Percentiles rank a stretch among this genome's conserved stretches.
These are phyloP conservation scores for Abrus precatorius DNA, from an alignment of 306 rosid species.

Conservation along the genomic window DNA sequence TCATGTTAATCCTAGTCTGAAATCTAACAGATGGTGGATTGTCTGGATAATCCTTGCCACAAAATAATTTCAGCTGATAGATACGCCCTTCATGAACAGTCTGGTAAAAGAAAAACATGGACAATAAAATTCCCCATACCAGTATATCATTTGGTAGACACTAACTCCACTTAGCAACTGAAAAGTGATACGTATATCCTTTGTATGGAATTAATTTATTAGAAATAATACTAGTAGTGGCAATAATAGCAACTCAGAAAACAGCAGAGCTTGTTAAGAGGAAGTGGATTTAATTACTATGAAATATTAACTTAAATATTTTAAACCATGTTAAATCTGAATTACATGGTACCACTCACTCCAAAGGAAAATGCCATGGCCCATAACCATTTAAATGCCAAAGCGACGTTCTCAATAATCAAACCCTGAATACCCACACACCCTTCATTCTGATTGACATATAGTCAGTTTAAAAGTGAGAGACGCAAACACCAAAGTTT, in stretches of 20 bases:
- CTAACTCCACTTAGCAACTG: conserved; percentile 7
- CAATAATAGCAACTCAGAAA: background rate
- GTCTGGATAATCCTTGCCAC: conserved; percentile 94
- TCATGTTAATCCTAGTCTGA: conserved; percentile 94
- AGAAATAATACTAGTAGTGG: background rate
- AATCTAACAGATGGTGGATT: conserved; percentile 94
- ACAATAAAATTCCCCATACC: conserved; percentile 33
- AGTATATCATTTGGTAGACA: conserved; percentile 11
- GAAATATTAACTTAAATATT: background rate
- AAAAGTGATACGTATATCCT: background rate
- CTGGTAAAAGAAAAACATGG: conserved; percentile 59
- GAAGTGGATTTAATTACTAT: conserved; percentile 15
- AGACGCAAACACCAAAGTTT: background rate
- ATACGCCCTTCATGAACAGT: conserved; percentile 97
- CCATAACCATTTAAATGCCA: conserved; percentile 25
- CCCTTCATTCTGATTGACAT: conserved; percentile 36
- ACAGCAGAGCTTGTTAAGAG: background rate
- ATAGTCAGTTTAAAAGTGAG: conserved; percentile 23
- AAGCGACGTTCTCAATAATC: conserved; percentile 19
- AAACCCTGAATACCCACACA: conserved; percentile 22
- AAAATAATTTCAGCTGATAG: conserved; percentile 90
- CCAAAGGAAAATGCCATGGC: background rate
- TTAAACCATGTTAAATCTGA: conserved; percentile 28
- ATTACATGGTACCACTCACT: conserved; percentile 1
- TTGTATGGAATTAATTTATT: background rate